Conservation (phyloP, 2,329 filamentous ascomycete species). For the Fusarium succisae region DNA sequence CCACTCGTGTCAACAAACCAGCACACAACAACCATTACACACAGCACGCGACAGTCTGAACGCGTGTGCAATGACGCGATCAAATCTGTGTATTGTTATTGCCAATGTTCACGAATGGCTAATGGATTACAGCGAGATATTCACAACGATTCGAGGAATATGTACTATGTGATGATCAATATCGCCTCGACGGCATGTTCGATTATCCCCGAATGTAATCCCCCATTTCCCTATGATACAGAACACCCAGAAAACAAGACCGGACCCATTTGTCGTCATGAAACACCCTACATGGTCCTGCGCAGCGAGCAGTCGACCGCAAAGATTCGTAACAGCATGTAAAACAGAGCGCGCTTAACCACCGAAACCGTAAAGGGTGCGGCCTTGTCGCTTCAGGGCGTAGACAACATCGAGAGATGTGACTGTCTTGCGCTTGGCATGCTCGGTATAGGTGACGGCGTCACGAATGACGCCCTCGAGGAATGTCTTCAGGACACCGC, state of each 20-base stretch:
- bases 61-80: neutral
- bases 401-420: constrained; percentile 77
- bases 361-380: constrained; percentile 89
- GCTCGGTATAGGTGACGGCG: constrained; percentile 81
- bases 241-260: constrained; percentile 56
- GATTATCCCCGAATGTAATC: constrained; percentile 50
- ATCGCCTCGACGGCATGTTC: constrained; percentile 41
- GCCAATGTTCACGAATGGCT: neutral
- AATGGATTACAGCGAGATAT: neutral
- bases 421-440: constrained; percentile 84
- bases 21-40: no score
- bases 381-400: constrained; percentile 74
- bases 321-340: constrained; percentile 51
- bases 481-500: constrained; percentile 81
- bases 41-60: neutral
- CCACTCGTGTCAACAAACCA: neutral
- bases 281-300: constrained; percentile 48
- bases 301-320: constrained; percentile 30
- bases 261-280: constrained; percentile 55
- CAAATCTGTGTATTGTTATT: accelerated
- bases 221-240: constrained; percentile 56
- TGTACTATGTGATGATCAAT: constrained; percentile 26
- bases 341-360: constrained; percentile 65
- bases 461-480: constrained; percentile 80
- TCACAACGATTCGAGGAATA: neutral